Evolutionary conservation across 176 grass and related monocot species (phyloP).

Genomic region (Rhynchospora tenuis): DNA sequence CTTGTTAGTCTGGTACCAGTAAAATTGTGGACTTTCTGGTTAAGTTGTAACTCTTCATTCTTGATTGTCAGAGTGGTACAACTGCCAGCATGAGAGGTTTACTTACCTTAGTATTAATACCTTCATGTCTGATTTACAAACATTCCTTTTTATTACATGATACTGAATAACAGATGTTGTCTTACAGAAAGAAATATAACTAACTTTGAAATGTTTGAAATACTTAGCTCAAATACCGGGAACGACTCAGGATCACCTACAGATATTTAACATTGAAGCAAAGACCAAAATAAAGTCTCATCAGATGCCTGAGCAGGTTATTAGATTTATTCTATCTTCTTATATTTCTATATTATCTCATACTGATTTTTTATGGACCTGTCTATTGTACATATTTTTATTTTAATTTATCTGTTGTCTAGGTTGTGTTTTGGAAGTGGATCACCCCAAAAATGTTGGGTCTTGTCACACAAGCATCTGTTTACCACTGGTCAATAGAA

Average conservation of each 20-base stretch:
- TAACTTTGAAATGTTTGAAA: constrained; percentile 1
- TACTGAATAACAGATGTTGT: not conserved
- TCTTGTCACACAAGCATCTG: constrained; percentile 58
- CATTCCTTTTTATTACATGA: not conserved
- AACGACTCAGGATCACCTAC: constrained; percentile 82
- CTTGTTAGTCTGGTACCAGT: not conserved
- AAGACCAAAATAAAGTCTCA: constrained; percentile 93
- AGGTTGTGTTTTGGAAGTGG: constrained; percentile 99
- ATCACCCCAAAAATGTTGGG: constrained; percentile 69
- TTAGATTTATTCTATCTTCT: not conserved
- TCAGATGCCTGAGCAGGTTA: constrained; percentile 86
- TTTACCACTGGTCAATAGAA: constrained; percentile 96
- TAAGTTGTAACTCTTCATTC: not conserved
- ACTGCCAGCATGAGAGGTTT: not conserved
- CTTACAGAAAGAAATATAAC: not conserved
- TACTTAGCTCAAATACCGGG: constrained; percentile 81
- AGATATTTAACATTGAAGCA: constrained; percentile 91
- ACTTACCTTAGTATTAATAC: not conserved
- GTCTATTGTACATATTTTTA: not conserved
- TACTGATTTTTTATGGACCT: not conserved
- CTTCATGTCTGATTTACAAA: not conserved
- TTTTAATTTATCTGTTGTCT: not conserved
- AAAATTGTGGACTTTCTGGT: not conserved
- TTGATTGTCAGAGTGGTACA: not conserved
- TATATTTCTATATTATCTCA: not conserved